phyloP scores from a whole-genome alignment of 1,284 basidiomycete genomes.

The Rhodotorula sp. region DNA sequence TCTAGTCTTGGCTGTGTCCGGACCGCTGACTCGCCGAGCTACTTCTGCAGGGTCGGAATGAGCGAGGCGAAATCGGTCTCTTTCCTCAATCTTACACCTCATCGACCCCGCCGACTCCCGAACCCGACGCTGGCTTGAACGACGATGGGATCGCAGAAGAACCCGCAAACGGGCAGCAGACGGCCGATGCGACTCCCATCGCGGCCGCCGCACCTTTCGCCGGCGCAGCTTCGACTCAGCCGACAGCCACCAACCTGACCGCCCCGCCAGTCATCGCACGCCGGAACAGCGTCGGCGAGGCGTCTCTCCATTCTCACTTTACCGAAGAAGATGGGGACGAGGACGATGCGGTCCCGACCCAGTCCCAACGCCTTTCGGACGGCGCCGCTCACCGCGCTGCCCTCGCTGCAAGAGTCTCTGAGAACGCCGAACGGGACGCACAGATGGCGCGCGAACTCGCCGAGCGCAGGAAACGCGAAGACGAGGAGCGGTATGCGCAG shows the following conservation, averaged over 20 bases:
- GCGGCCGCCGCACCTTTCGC: not conserved
- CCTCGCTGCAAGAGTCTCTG: constrained; percentile 29
- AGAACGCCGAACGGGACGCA: constrained; percentile 29
- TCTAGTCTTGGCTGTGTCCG: no score
- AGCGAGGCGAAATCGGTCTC: constrained; percentile 75
- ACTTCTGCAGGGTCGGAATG: constrained; percentile 70
- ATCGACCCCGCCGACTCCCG: constrained; percentile 52
- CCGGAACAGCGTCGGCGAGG: constrained; percentile 1
- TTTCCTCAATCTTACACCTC: constrained; percentile 92
- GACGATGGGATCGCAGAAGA: not conserved
- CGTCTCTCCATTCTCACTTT: constrained; percentile 21
- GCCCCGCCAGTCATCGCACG: not conserved
- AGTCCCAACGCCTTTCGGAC: not conserved
- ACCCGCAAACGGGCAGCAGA: not conserved
- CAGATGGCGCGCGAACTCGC: constrained; percentile 28
- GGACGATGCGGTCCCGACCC: not conserved
- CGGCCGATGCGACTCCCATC: not conserved
- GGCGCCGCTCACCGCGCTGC: constrained; percentile 29
- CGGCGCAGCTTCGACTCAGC: not conserved
- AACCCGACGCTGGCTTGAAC: not conserved
- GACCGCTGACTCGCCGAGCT: no score
- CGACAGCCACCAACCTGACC: not conserved
- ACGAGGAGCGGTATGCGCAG: constrained; percentile 32
- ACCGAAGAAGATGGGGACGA: constrained; percentile 32
- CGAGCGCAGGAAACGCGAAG: constrained; percentile 22